Evolutionary conservation across 805 yeast genomes (phyloP), one percentile per base, ranked within the genome.

Genomic region (Sugiyamaella marilandica): DNA sequence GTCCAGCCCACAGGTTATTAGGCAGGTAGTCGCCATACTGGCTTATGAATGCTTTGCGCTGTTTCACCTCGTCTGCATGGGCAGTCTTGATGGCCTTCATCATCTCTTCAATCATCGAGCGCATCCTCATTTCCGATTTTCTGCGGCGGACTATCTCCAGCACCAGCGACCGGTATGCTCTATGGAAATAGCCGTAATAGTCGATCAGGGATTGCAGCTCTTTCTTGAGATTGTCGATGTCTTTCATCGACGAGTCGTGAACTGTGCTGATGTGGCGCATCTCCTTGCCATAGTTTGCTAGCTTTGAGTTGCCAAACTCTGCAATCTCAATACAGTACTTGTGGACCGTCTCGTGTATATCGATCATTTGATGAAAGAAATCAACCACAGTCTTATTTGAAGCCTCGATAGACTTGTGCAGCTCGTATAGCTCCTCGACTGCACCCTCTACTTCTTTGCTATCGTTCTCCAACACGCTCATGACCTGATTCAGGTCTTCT

Each of bases 1-100:
- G 65, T 2, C 74, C 74, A 0, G 73, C 69, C 81, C 81, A 79
- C 2, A 80, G 66, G 55, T 78, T 79, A 44, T 66, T 71, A 0
- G 91, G 91, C 11, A 84, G 66, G 56, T 66, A 84, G 39, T 76
- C 77, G 0, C 83, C 84, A 65, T 82, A 73, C 4, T 67, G 62
- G 1, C 62, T 57, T 44, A 81, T 56, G 57, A 84, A 84, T 10
- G 61, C 50, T 16, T 69, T 60, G 39, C 87, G 69, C 10, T 66
- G 62, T 1, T 61, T 62, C 35, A 65, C 62, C 55, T 84, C 90
- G 2, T 75, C 73, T 3, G 65, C 61, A 48, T 74, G 71, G 2
- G 80, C 59, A 2, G 62, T 50, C 13, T 68, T 58, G 13, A 84
- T 61, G 44, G 72, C 70, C 0, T 59, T 44, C 46, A 75, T 68